These are phyloP conservation scores for Lactarius indigo DNA, from an alignment of 768 basidiomycete species.

Conservation along the genomic window DNA sequence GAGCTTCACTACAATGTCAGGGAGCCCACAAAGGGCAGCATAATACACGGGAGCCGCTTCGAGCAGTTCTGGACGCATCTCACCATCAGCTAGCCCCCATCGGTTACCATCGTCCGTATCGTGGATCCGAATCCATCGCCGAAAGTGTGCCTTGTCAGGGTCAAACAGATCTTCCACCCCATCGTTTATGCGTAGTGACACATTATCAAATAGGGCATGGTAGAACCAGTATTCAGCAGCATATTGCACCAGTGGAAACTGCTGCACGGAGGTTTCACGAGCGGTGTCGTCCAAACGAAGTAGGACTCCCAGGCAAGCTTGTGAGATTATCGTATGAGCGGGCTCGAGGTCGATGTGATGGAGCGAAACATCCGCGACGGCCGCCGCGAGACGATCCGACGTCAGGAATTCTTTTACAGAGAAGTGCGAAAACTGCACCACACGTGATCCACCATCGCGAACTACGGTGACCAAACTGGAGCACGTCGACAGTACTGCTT, in stretches of 20 bases:
- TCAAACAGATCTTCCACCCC: neutral
- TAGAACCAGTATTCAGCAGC: neutral
- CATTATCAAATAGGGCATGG: neutral
- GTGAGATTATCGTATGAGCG: neutral
- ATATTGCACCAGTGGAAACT: neutral
- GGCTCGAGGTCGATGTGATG: neutral
- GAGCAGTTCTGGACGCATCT: neutral
- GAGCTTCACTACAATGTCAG: neutral
- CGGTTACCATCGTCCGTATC: neutral
- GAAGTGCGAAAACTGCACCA: slow-evolving; percentile 5
- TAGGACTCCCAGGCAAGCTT: neutral
- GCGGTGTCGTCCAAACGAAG: neutral
- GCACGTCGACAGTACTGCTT: neutral
- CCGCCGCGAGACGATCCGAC: neutral
- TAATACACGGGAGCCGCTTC: neutral
- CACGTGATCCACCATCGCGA: neutral
- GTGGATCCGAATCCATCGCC: neutral
- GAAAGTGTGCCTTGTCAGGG: neutral
- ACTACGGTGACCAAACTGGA: neutral
- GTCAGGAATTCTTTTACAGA: neutral
- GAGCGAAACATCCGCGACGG: neutral
- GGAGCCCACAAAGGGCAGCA: neutral
- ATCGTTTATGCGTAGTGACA: neutral
- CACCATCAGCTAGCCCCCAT: neutral
- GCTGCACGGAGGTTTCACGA: neutral